Evolutionary conservation across 148 eudicot species (phyloP).

Genomic region (Vaccinium darrowii): DNA sequence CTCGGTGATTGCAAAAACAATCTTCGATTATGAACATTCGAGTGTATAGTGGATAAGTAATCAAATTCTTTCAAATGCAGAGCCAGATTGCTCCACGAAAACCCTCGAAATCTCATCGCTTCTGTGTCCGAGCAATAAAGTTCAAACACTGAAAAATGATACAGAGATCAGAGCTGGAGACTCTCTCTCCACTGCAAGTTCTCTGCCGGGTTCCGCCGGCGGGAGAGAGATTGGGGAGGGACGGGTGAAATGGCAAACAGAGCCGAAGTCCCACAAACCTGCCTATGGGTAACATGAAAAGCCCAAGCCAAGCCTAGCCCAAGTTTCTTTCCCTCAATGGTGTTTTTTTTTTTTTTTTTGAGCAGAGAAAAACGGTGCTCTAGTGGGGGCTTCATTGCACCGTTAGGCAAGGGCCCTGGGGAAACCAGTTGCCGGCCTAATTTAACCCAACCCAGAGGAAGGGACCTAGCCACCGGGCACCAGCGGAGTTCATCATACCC

Average conservation of each 20-base stretch:
- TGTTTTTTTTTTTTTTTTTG: too few relatives aligned
- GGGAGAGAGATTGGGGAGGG: background rate
- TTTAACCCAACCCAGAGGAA: too few relatives aligned
- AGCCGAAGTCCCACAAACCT: background rate
- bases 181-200: background rate
- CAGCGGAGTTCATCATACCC: too few relatives aligned
- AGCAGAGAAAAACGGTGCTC: too few relatives aligned
- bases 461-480: too few relatives aligned
- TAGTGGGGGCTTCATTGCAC: too few relatives aligned
- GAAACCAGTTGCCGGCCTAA: too few relatives aligned
- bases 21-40: background rate
- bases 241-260: background rate
- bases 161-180: too few relatives aligned
- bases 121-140: background rate
- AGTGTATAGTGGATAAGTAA: background rate
- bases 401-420: too few relatives aligned
- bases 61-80: conserved; percentile 4
- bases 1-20: background rate
- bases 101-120: background rate
- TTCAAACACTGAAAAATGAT: background rate
- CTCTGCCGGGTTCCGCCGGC: background rate
- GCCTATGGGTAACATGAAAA: too few relatives aligned
- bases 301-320: too few relatives aligned
- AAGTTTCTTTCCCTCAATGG: too few relatives aligned
- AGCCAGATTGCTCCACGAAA: conserved; percentile 11